These are phyloP conservation scores for Pycnococcus provasolii DNA, from an alignment of 139 green algal genomes.

Conservation along the genomic window DNA sequence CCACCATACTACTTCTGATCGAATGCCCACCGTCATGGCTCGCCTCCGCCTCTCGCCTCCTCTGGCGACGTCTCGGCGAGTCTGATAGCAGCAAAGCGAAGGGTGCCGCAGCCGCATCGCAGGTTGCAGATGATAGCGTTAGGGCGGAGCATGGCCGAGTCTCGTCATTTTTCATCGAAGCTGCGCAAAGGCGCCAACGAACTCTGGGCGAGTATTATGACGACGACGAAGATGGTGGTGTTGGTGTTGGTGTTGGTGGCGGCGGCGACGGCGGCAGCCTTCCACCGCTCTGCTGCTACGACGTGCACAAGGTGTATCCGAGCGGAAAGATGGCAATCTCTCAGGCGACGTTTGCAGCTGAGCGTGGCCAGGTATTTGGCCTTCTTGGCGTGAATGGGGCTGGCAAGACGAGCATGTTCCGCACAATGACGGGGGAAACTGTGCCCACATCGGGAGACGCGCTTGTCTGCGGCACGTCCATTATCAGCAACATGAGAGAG, in stretches of 20 bases:
- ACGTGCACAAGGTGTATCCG: constrained; percentile 3
- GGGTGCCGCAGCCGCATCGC: too few relatives aligned
- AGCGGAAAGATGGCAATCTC: constrained; percentile 12
- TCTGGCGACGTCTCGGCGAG: too few relatives aligned
- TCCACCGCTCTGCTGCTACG: neutral
- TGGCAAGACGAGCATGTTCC: constrained; percentile 63
- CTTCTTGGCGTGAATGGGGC: constrained; percentile 61
- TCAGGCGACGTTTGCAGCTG: constrained; percentile 3
- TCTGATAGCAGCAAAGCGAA: neutral
- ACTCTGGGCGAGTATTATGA: too few relatives aligned
- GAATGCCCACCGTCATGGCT: neutral
- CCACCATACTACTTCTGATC: constrained; percentile 1
- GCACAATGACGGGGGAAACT: constrained; percentile 20
- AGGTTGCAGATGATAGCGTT: neutral
- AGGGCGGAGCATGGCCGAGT: too few relatives aligned
- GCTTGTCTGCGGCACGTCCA: neutral
- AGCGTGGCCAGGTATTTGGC: constrained; percentile 40
- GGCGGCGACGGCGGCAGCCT: too few relatives aligned
- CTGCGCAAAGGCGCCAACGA: too few relatives aligned
- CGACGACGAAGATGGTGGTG: too few relatives aligned
- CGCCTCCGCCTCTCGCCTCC: too few relatives aligned
- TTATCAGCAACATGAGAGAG: constrained; percentile 7
- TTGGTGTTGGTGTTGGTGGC: too few relatives aligned
- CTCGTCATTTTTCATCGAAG: too few relatives aligned
- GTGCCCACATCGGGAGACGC: constrained; percentile 15